phyloP scores from a whole-genome alignment of 2,329 filamentous ascomycete species.

The Diaporthe ilicicola region DNA sequence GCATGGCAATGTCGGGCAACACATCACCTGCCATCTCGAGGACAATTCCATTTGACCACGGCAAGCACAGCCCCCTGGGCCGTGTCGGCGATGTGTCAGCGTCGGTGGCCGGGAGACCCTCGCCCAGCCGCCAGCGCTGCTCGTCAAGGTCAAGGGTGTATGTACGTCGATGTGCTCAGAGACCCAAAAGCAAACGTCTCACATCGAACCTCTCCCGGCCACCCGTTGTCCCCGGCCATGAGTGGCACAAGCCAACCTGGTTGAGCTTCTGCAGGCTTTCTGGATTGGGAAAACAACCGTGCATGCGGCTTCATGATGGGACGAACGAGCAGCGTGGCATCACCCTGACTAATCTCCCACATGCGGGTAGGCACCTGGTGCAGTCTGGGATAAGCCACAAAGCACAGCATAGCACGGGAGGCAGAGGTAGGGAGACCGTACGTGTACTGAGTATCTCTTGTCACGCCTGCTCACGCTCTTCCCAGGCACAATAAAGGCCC shows the following conservation, averaged over 20 bases:
- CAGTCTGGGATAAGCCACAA: background rate
- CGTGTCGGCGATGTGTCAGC: slow-evolving; percentile 16
- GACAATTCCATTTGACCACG: background rate
- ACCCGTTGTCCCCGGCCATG: background rate
- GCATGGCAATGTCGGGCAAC: background rate
- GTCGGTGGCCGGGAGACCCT: slow-evolving; percentile 9
- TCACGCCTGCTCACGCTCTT: background rate
- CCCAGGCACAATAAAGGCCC: background rate
- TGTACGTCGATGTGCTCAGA: background rate
- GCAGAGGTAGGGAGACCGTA: background rate
- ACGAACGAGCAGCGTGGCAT: background rate
- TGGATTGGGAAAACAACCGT: background rate
- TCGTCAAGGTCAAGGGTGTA: background rate
- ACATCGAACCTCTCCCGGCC: background rate
- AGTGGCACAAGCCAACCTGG: background rate
- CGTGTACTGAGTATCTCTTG: no score
- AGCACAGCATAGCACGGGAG: background rate
- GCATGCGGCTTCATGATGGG: background rate
- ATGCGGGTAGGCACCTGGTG: background rate
- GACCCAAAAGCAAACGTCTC: slow-evolving; percentile 4
- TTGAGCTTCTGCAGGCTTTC: background rate
- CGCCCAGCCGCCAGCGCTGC: background rate
- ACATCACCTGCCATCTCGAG: background rate
- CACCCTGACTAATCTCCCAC: background rate
- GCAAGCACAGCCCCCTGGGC: background rate